Conservation (phyloP, 768 basidiomycete genomes). For the Tremella fuciformis region DNA sequence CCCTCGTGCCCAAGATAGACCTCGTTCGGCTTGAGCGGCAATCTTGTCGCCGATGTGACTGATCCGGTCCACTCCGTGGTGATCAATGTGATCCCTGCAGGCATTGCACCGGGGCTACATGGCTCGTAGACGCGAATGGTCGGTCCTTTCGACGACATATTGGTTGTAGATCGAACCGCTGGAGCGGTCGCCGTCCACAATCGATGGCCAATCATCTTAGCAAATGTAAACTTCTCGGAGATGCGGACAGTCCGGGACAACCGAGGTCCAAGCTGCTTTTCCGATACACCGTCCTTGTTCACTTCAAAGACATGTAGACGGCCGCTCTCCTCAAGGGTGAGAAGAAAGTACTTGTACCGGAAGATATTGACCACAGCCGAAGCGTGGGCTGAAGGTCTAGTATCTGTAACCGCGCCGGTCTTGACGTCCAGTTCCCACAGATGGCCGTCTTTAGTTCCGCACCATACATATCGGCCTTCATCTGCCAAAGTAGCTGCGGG, state of each 20-base stretch:
- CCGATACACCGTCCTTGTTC: neutral
- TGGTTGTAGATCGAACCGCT: conserved; percentile 38
- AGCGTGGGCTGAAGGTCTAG: conserved; percentile 64
- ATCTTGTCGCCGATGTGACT: conserved; percentile 73
- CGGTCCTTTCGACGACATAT: conserved; percentile 58
- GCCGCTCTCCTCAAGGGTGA: conserved; percentile 79
- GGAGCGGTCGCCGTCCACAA: conserved; percentile 72
- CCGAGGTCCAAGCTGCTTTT: conserved; percentile 6
- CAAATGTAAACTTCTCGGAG: conserved; percentile 78
- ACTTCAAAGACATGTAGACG: conserved; percentile 69
- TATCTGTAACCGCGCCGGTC: conserved; percentile 60
- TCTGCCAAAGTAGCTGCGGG: conserved; percentile 55
- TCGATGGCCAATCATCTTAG: conserved; percentile 67
- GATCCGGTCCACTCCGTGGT: conserved; percentile 69
- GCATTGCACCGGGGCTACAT: conserved; percentile 46
- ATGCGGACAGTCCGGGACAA: conserved; percentile 56
- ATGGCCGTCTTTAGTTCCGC: conserved; percentile 87
- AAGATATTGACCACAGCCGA: conserved; percentile 70
- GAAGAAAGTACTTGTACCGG: conserved; percentile 64
- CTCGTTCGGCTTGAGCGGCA: conserved; percentile 64
- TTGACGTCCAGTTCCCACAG: conserved; percentile 75
- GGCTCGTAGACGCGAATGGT: conserved; percentile 77
- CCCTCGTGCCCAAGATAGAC: conserved; percentile 91
- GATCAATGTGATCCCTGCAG: conserved; percentile 59
- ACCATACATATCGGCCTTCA: conserved; percentile 69